phyloP scores from a whole-genome alignment of 2,329 filamentous ascomycete genomes.

The Aspergillus felis region DNA sequence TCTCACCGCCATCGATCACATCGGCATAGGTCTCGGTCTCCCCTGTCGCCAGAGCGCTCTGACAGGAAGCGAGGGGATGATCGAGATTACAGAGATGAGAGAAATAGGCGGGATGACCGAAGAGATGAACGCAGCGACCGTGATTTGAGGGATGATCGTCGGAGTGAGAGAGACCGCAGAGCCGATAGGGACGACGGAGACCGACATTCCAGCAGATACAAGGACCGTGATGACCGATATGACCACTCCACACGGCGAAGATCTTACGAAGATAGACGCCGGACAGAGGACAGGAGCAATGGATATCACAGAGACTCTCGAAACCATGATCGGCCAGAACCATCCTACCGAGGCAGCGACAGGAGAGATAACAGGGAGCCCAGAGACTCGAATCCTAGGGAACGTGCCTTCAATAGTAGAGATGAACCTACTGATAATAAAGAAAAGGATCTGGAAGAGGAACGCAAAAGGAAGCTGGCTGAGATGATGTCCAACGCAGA shows the following conservation, averaged over 20 bases:
- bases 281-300: conserved; percentile 9
- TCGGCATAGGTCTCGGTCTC: conserved; percentile 21
- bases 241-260: conserved; percentile 19
- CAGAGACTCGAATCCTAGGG: conserved; percentile 14
- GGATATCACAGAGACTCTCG: conserved; percentile 5
- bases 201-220: conserved; percentile 16
- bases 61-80: conserved; percentile 6
- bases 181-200: conserved; percentile 20
- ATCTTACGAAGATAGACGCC: conserved; percentile 12
- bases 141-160: conserved; percentile 16
- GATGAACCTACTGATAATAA: conserved; percentile 12
- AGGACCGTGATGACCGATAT: conserved; percentile 21
- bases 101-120: conserved; percentile 20
- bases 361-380: conserved; percentile 21
- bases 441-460: conserved; percentile 27
- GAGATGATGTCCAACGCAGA: conserved; percentile 70
- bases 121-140: conserved; percentile 11
- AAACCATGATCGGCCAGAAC: conserved; percentile 13
- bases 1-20: conserved; percentile 21
- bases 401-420: conserved; percentile 10
- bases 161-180: conserved; percentile 15
- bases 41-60: not conserved
- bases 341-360: conserved; percentile 14
- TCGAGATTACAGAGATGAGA: conserved; percentile 18
- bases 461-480: conserved; percentile 53